Conservation (phyloP, 2,329 filamentous ascomycete species). For the Pleomassaria siparia region DNA sequence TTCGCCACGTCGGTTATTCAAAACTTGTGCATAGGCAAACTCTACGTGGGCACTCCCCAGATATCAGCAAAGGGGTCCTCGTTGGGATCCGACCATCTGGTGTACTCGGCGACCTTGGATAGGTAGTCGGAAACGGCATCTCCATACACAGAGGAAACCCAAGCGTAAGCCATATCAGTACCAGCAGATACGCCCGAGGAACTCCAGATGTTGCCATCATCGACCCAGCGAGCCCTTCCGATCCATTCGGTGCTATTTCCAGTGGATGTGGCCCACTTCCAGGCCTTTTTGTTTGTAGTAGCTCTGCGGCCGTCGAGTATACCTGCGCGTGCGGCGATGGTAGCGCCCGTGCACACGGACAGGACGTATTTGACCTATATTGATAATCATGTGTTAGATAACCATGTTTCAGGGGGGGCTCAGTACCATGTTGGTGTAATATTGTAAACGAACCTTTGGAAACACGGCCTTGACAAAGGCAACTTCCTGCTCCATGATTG, state of each 20-base stretch:
- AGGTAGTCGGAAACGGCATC: conserved; percentile 52
- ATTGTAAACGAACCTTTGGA: conserved; percentile 47
- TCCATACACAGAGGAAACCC: conserved; percentile 56
- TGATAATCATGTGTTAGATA: neutral
- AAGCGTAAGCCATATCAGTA: conserved; percentile 62
- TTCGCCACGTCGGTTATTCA: neutral
- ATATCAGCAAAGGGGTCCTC: conserved; percentile 58
- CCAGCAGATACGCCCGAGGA: conserved; percentile 65
- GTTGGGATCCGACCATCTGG: conserved; percentile 51
- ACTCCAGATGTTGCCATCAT: conserved; percentile 67
- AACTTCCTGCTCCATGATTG: conserved; percentile 40
- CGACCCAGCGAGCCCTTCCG: conserved; percentile 60
- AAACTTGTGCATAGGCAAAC: no score
- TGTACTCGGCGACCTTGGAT: conserved; percentile 58
- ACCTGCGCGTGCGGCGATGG: conserved; percentile 59
- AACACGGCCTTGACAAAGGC: conserved; percentile 53
- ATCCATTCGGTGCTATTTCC: conserved; percentile 57
- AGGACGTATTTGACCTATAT: conserved; percentile 56
- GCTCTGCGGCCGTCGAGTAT: conserved; percentile 61
- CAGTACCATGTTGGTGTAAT: neutral
- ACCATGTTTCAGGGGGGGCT: no score
- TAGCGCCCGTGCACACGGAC: conserved; percentile 67
- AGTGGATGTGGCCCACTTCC: conserved; percentile 47
- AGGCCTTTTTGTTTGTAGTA: conserved; percentile 67
- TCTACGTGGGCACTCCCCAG: conserved; percentile 15